Percentiles rank a stretch among this genome's conserved stretches.
These are phyloP conservation scores for Coemansia guatemalensis DNA, from an alignment of 192 early-diverging fungal genomes.

Conservation along the genomic window DNA sequence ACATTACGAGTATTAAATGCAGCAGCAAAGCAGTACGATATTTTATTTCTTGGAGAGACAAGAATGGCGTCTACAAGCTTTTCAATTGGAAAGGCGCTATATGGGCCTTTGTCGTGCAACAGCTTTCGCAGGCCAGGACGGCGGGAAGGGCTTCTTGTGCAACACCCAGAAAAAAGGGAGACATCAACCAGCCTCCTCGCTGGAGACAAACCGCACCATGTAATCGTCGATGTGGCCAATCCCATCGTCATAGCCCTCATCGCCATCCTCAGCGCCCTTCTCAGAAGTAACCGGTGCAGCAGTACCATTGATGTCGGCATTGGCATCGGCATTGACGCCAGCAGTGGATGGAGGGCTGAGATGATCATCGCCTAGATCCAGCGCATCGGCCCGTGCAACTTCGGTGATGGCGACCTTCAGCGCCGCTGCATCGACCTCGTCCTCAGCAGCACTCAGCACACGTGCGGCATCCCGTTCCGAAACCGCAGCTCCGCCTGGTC, in stretches of 20 bases:
- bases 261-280: slow-evolving; percentile 5
- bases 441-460: slow-evolving; percentile 24
- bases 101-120: no score
- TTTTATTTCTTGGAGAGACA: no score
- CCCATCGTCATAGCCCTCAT: slow-evolving; percentile 41
- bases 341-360: slow-evolving; percentile 1
- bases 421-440: slow-evolving; percentile 38
- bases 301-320: background rate
- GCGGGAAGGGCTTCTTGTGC: no score
- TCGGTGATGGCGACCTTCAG: slow-evolving; percentile 32
- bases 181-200: background rate
- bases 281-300: background rate
- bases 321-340: slow-evolving; percentile 1
- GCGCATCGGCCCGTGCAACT: slow-evolving; percentile 41
- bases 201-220: slow-evolving; percentile 60
- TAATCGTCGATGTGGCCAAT: slow-evolving; percentile 75
- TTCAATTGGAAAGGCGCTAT: no score
- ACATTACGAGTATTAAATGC: no score
- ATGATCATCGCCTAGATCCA: slow-evolving; percentile 31
- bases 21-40: no score
- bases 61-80: no score
- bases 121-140: no score
- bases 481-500: background rate
- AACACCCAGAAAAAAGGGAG: no score
- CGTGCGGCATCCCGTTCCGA: slow-evolving; percentile 27